phyloP scores from a whole-genome alignment of 495 filamentous ascomycete genomes.

The Tuber calosporum region DNA sequence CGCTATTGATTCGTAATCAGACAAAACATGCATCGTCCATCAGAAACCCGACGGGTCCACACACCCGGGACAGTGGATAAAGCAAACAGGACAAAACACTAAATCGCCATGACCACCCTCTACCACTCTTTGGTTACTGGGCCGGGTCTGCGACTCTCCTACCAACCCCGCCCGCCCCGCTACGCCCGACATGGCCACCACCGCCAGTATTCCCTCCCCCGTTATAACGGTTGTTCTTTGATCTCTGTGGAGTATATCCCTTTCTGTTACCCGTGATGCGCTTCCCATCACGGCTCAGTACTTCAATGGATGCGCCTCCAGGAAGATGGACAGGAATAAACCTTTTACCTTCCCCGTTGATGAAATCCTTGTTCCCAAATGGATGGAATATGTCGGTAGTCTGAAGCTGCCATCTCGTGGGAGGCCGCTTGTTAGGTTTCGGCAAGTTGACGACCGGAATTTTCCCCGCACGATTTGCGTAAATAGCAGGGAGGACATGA shows the following conservation, averaged over 20 bases:
- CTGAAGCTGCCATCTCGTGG: constrained; percentile 10
- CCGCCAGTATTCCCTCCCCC: constrained; percentile 3
- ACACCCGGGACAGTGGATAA: background rate
- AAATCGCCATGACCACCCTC: background rate
- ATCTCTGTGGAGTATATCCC: background rate
- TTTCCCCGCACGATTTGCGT: constrained; percentile 13
- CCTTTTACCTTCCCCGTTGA: constrained; percentile 29
- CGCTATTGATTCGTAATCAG: constrained; percentile 8
- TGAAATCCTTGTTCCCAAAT: constrained; percentile 28
- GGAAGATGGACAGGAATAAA: constrained; percentile 38
- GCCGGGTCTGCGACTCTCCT: constrained; percentile 21
- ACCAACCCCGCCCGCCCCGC: constrained; percentile 14
- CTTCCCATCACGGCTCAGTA: constrained; percentile 25
- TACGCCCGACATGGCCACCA: constrained; percentile 25
- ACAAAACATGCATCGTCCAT: constrained; percentile 13
- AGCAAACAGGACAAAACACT: background rate
- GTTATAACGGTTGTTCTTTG: constrained; percentile 7
- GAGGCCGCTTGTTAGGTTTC: constrained; percentile 19
- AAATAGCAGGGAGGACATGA: constrained; percentile 27
- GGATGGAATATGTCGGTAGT: constrained; percentile 28
- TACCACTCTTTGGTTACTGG: constrained; percentile 3
- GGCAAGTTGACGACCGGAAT: constrained; percentile 10
- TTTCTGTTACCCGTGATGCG: constrained; percentile 8
- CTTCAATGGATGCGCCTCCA: constrained; percentile 23
- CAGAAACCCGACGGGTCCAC: constrained; percentile 11